Evolutionary conservation across 2,329 filamentous ascomycete species (phyloP).

Genomic region (Endoconidiophora polonica): DNA sequence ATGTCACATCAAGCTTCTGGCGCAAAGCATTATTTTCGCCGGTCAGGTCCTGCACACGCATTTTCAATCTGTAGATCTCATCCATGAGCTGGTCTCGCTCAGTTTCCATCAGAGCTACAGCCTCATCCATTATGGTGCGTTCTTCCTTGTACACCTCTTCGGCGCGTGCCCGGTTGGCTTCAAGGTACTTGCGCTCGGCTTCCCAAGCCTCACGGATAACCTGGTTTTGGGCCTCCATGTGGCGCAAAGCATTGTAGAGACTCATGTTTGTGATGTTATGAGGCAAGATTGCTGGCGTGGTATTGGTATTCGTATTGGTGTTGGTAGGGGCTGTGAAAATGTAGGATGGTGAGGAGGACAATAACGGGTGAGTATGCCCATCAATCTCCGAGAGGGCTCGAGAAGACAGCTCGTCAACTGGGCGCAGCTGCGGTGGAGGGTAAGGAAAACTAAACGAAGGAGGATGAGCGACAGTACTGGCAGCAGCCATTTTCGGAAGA

Average conservation of each 20-base stretch:
- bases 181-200: slow-evolving; percentile 35
- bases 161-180: slow-evolving; percentile 34
- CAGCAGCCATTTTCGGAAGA: slow-evolving; percentile 2
- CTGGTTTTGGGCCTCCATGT: slow-evolving; percentile 26
- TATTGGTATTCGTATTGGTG: neutral
- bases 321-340: slow-evolving; percentile 2
- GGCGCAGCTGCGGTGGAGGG: neutral
- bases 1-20: neutral
- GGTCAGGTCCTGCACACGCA: slow-evolving; percentile 23
- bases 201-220: slow-evolving; percentile 34
- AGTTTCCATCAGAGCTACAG: slow-evolving; percentile 29
- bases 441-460: neutral
- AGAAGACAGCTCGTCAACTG: slow-evolving; percentile 2
- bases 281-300: neutral
- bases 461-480: neutral
- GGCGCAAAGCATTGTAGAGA: slow-evolving; percentile 19
- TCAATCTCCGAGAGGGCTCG: neutral
- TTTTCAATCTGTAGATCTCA: slow-evolving; percentile 26
- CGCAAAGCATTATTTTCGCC: slow-evolving; percentile 22
- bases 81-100: slow-evolving; percentile 27
- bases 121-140: slow-evolving; percentile 35
- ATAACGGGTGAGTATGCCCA: neutral
- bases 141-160: slow-evolving; percentile 41
- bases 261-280: slow-evolving; percentile 5
- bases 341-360: neutral